Percentiles rank a stretch among this genome's conserved stretches.
phyloP scores from a whole-genome alignment of 768 basidiomycete genomes.

The Kwoniella europaea region DNA sequence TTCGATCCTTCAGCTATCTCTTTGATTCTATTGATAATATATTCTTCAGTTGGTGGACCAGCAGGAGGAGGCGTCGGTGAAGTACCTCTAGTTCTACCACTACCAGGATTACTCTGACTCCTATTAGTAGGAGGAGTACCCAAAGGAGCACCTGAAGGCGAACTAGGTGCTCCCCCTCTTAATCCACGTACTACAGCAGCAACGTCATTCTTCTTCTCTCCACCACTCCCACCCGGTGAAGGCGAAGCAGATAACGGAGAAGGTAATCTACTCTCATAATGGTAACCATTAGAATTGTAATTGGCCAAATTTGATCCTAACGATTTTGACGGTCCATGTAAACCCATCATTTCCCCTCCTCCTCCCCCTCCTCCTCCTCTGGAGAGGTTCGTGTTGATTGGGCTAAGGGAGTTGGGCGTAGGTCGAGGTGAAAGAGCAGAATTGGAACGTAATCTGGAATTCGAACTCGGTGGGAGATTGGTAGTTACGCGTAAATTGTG shows the following conservation, averaged over 20 bases:
- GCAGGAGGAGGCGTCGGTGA: background rate
- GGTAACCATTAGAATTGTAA: background rate
- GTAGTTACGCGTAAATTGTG: slow-evolving; percentile 13
- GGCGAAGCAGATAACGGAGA: background rate
- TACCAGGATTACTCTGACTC: background rate
- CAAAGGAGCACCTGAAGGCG: background rate
- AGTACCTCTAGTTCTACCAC: background rate
- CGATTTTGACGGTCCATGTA: slow-evolving; percentile 22
- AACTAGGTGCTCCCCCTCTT: background rate
- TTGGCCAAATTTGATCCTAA: slow-evolving; percentile 10
- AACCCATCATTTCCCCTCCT: background rate
- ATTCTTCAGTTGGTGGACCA: slow-evolving; percentile 17
- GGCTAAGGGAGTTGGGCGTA: slow-evolving; percentile 15
- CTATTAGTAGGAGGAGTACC: background rate
- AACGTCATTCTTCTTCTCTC: slow-evolving; percentile 22
- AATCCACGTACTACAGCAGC: slow-evolving; percentile 28
- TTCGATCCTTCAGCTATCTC: slow-evolving; percentile 47
- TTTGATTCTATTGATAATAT: slow-evolving; percentile 31
- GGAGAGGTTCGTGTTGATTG: slow-evolving; percentile 14
- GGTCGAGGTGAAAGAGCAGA: slow-evolving; percentile 18
- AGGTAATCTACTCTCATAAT: background rate
- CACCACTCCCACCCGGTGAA: background rate
- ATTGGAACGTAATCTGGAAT: slow-evolving; percentile 11
- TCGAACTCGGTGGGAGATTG: background rate
- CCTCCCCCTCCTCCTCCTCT: background rate